Base-by-base conservation (phyloP, 192 early-diverging fungal species). In the Lunasporangiospora selenospora region DNA sequence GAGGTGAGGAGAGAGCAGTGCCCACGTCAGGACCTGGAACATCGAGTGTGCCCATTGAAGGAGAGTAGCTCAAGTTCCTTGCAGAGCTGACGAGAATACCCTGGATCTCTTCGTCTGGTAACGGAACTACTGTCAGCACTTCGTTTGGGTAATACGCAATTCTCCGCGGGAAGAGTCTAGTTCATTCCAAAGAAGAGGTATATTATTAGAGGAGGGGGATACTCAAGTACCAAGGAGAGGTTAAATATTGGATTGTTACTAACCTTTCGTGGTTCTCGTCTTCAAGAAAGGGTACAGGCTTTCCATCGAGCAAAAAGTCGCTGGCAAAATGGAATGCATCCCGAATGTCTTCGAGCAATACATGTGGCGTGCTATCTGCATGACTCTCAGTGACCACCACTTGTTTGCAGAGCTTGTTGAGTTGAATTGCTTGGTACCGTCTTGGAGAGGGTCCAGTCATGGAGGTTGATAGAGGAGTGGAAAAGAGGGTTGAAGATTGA, bases 341-440 rank as follows among this genome's bases (percentile, higher is more conserved):
- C 7, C 43, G 50, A 13, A 58, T 62, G 45, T 62, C 60, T n/a
- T 60, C 67, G 13, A 73, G 23, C 13, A 73, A 47, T 39, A 73
- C 36, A 41, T 46, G 53, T 23, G 46, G 39, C 6, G 31, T 40
- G 30, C 53, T 54, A 39, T 55, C 19, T 18, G 23, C 41, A 51
- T 29, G 45, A 15, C 15, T 50, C 23, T n/a, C n/a, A n/a, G n/a
- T n/a, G n/a, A 50, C 48, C 9, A 6, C 10, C 3, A 73, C 54
- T 21, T 44, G 23, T 41, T 62, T 62, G 53, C 47, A 36, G 29
- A 58, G 18, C 3, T 50, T 15, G 12, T 57, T 32, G 36, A 73
- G 19, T 23, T 58, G 59, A n/a, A 73, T 47, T 15, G 48, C 15
- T 38, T 38, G 39, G 36, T n/a, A 52, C 15, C 32, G 50, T 18